Evolutionary conservation across 176 grass and related monocot genomes (phyloP), one percentile per base, ranked within the genome.

Genomic region (Zoysia pacifica): DNA sequence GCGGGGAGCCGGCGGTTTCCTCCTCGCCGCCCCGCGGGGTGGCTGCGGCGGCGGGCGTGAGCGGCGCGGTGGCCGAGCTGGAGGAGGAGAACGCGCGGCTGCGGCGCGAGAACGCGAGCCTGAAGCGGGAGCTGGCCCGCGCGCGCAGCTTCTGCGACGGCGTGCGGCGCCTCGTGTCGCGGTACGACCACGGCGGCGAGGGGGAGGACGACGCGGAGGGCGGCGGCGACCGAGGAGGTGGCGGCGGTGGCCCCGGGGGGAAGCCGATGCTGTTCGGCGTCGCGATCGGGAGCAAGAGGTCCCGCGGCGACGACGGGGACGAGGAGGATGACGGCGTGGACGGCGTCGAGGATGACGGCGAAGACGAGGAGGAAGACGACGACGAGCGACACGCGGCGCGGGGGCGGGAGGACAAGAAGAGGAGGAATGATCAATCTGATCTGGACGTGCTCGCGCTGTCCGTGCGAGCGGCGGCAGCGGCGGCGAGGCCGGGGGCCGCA

Each of bases 21-120:
- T 87, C 89, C 9, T 82, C 70, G 15, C 77, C 91, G 41, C 84
- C 84, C 36, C 69, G 70, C 2, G 73, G 76, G 3, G 36, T 62
- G 5, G 45, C n/a, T 2, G 0, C 38, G 8, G 72, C 62, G 18
- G 43, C 74, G 6, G 76, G 61, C 2, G 53, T 79, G 7, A 82
- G 77, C 60, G 71, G 87, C 72, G 45, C 70, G 54, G 50, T 77
- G 62, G 80, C 80, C 71, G 76, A 83, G 62, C 75, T 97, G 73
- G 86, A 85, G 81, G 94, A 93, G 81, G 94, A 93, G 79, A 97
- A 97, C 82, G 84, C 84, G 77, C 62, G 73, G 62, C 77, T 97
- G 49, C 91, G 87, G 66, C 84, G 72, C 36, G 94, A 97, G 89
- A 97, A 97, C 62, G 82, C 54, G 79, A 76, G 75, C 80, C 87